A percentile compares a stretch with the other conserved stretches of the same genome.
These are phyloP conservation scores for Mycena albidolilacea DNA, from an alignment of 768 basidiomycete genomes.

Conservation along the genomic window DNA sequence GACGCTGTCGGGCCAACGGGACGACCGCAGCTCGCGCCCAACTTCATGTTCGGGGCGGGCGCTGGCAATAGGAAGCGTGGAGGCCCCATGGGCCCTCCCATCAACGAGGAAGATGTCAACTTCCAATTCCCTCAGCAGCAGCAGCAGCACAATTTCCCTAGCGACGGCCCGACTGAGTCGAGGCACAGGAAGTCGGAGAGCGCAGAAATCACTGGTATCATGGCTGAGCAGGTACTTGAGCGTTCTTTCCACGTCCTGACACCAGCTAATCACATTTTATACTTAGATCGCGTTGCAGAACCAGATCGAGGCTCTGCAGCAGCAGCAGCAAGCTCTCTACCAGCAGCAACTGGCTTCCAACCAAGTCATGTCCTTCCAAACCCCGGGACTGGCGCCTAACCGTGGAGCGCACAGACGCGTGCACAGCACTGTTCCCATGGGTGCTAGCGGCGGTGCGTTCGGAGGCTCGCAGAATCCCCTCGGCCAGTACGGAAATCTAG, in stretches of 20 bases:
- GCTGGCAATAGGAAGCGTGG: conserved; percentile 56
- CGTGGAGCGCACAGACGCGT: conserved; percentile 83
- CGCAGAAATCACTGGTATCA: conserved; percentile 88
- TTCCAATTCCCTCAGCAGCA: conserved; percentile 88
- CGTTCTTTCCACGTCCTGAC: conserved; percentile 2
- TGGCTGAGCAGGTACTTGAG: conserved; percentile 92
- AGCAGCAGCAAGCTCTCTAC: conserved; percentile 91
- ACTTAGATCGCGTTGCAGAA: conserved; percentile 89
- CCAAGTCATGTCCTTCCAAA: conserved; percentile 85
- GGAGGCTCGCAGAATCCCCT: conserved; percentile 69
- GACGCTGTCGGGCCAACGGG: conserved; percentile 80
- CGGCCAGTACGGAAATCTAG: conserved; percentile 75
- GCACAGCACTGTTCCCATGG: conserved; percentile 85
- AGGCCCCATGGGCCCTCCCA: conserved; percentile 76
- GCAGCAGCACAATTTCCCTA: conserved; percentile 53
- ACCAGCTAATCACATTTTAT: conserved; percentile 54
- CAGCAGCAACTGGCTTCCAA: conserved; percentile 93
- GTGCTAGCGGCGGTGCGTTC: conserved; percentile 58
- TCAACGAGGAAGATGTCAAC: conserved; percentile 84
- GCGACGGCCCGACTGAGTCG: conserved; percentile 51
- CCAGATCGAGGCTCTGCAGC: conserved; percentile 91
- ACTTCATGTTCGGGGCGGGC: conserved; percentile 90
- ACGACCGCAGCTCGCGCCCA: conserved; percentile 91
- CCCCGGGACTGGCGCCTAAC: conserved; percentile 78
- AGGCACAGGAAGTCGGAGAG: conserved; percentile 72